Evolutionary conservation across 129 eudicot genomes (phyloP), one percentile per base, ranked within the genome.

Genomic region (Chrysanthemum seticuspe): DNA sequence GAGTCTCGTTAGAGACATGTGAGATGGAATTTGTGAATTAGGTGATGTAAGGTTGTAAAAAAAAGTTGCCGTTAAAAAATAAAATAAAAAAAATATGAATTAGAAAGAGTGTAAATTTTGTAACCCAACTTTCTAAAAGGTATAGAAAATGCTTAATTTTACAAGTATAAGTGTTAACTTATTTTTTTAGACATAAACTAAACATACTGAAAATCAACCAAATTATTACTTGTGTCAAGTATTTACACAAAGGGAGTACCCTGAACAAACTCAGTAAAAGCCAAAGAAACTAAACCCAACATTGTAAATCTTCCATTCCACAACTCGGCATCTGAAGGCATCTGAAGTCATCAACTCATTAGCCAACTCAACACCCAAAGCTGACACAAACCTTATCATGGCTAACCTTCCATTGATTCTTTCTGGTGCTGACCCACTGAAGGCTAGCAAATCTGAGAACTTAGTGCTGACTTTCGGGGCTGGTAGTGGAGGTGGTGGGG

Each of bases 341-440:
- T 93, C 95, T 0, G 98, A 79, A 0, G 82, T 85, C 97, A 93
- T 87, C 6, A 93, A 0, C 0, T 84, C 97, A 0, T 72, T 89
- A 69, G 86, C 72, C 55, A 85, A 11, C 55, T 87, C 96, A 54
- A 65, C 69, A 13, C 52, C 69, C 69, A 65, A 14, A 0, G 69
- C 69, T 2, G 69, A 65, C 51, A 64, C 69, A 14, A 40, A 64
- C 29, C 98, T 96, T 2, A 87, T 82, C 98, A 92, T 92, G 0
- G 98, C 98, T 0, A 92, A 58, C 73, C 98, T 78, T 8, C 98
- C 98, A 76, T 92, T 92, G 76, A 92, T 92, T 71, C 95, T 83
- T 75, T 92, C 98, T 6, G 95, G 98, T 52, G 82, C 96, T 0
- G 96, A 95, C 13, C 98, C 98, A 31, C 96, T 70, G 84, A 92